phyloP scores from a whole-genome alignment of 2,329 filamentous ascomycete genomes.

The Pestalotiopsis sp. region DNA sequence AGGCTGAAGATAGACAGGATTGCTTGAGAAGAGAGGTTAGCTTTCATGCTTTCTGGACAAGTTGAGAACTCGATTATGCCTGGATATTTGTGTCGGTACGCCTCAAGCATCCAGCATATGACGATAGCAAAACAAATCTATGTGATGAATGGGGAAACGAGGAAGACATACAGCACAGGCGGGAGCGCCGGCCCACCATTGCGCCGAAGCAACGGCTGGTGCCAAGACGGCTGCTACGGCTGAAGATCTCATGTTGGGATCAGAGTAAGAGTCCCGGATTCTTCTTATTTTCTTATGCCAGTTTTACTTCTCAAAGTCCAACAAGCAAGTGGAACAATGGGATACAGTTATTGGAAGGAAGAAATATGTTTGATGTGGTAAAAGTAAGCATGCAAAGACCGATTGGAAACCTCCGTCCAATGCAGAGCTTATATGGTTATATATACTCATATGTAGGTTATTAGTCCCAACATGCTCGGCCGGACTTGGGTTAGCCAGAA shows the following conservation, averaged over 20 bases:
- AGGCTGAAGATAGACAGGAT: constrained; percentile 42
- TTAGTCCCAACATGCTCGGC: background rate
- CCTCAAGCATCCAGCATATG: too few species aligned
- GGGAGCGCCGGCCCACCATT: constrained; percentile 41
- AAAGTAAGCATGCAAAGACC: constrained; percentile 3
- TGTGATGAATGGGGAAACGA: too few species aligned
- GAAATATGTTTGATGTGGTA: background rate
- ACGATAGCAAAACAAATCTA: background rate
- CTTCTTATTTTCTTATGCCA: background rate
- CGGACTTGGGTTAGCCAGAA: background rate
- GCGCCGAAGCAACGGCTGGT: constrained; percentile 28
- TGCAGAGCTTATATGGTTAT: background rate
- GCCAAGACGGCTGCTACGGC: constrained; percentile 25
- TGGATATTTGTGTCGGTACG: too few species aligned
- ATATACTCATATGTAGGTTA: background rate
- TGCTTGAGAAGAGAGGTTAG: constrained; percentile 29
- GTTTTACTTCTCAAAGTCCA: background rate
- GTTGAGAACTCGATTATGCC: too few species aligned
- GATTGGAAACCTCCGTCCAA: background rate
- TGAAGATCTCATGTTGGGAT: constrained; percentile 32
- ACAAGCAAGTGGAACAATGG: background rate
- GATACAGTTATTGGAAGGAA: background rate
- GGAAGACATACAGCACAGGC: constrained; percentile 39
- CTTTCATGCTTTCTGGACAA: background rate
- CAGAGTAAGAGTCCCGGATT: background rate